These are phyloP conservation scores for Bacterosira constricta DNA, from an alignment of 108 stramenopile species.

Conservation along the genomic window DNA sequence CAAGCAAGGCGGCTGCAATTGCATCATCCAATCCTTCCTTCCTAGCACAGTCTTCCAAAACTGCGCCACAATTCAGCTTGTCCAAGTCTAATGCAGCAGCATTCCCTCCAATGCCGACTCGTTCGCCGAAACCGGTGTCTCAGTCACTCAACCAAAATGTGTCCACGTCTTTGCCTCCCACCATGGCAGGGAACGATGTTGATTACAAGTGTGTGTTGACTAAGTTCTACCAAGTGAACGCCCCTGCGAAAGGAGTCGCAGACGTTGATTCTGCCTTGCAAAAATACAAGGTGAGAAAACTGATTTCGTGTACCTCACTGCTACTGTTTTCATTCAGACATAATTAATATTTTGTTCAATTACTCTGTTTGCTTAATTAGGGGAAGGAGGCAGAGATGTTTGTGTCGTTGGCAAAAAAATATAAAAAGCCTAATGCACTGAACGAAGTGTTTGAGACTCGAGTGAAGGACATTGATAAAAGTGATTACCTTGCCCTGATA, in stretches of 20 bases:
- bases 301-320: background rate
- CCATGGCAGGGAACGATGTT: background rate
- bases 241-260: constrained; percentile 67
- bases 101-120: constrained; percentile 26
- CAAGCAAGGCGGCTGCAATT: constrained; percentile 15
- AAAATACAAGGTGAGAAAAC: constrained; percentile 70
- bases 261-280: constrained; percentile 59
- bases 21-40: too few species aligned
- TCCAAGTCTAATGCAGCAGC: constrained; percentile 16
- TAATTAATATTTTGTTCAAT: background rate
- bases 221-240: constrained; percentile 69
- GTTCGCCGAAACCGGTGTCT: constrained; percentile 23
- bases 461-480: constrained; percentile 17
- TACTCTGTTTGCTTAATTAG: constrained; percentile 12
- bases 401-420: constrained; percentile 63
- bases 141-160: constrained; percentile 3
- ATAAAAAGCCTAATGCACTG: constrained; percentile 63
- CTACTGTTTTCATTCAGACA: background rate
- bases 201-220: constrained; percentile 68
- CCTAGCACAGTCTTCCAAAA: constrained; percentile 8
- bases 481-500: constrained; percentile 24
- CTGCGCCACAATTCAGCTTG: constrained; percentile 3
- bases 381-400: constrained; percentile 74
- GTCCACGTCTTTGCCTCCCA: background rate
- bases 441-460: constrained; percentile 37